Base-by-base conservation (phyloP, 805 yeast species). In the Kodamaea sagamina region DNA sequence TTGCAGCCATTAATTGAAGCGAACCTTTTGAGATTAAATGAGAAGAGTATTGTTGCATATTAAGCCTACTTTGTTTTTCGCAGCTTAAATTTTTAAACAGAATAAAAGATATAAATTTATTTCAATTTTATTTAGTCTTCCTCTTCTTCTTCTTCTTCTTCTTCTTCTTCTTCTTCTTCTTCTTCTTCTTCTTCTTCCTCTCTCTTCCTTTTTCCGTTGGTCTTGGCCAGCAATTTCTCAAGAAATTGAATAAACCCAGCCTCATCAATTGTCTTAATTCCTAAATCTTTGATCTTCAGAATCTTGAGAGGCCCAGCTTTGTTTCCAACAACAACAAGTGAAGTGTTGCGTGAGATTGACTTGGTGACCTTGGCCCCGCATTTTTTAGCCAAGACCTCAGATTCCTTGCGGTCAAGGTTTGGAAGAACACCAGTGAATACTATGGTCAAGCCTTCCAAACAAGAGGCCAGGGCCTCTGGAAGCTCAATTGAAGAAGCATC, bases 241-340 rank as follows among this genome's bases (percentile, higher is more conserved):
- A 92, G 71, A 48, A 92, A 70, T 49, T 82, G 79, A 31, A 86
- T 63, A 52, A 92, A 89, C 0, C 98, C 98, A 9, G 79, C 86
- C 62, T 93, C 96, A 55, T 79, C 82, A 46, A 92, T 84, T 32
- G 95, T 89, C 62, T 90, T 90, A 41, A 88, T 79, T 5, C 78
- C 75, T 49, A 82, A 69, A 41, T 80, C 77, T 54, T 79, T 83
- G 50, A 93, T 92, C 55, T 83, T 87, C 53, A 79, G 78, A 32
- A 92, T 80, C 63, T 92, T 92, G n/a, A 88, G 81, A 2, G 98
- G 97, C 0, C 99, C 99, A 2, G 98, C 98, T 51, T 93, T 97
- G 40, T 77, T 88, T 6, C 99, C 99, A 22, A 93, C 72, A 1
- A 92, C 97, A 2, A 92, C 96, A 34, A 89, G 71, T 19, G 88